Conservation (phyloP, 768 basidiomycete species). For the Lactarius vividus region DNA sequence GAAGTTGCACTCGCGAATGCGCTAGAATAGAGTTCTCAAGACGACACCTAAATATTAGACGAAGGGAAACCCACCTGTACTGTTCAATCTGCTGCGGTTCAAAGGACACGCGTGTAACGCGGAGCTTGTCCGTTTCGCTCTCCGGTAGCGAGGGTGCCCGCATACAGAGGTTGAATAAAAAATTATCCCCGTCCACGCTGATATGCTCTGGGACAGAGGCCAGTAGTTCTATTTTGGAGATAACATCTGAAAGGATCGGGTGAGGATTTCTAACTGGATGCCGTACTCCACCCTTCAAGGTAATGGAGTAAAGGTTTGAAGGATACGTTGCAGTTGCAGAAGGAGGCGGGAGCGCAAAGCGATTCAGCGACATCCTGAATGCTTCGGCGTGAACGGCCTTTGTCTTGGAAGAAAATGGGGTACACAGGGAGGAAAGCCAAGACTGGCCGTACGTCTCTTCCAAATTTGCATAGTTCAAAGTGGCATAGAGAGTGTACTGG, state of each 20-base stretch:
- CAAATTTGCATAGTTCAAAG: slow-evolving; percentile 53
- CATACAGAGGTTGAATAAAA: slow-evolving; percentile 61
- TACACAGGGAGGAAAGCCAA: slow-evolving; percentile 53
- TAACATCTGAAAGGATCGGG: slow-evolving; percentile 49
- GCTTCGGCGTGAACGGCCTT: slow-evolving; percentile 42
- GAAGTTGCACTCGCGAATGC: slow-evolving; percentile 43
- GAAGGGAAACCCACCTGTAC: slow-evolving; percentile 50
- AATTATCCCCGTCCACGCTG: slow-evolving; percentile 42
- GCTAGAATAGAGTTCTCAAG: slow-evolving; percentile 20
- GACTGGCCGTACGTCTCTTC: slow-evolving; percentile 42
- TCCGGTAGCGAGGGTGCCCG: slow-evolving; percentile 51
- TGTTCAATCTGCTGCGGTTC: slow-evolving; percentile 64
- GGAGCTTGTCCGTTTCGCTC: slow-evolving; percentile 52
- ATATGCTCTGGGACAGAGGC: slow-evolving; percentile 59
- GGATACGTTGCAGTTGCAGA: slow-evolving; percentile 38
- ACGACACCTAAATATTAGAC: neutral
- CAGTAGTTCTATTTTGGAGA: slow-evolving; percentile 63
- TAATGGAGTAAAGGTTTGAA: slow-evolving; percentile 37
- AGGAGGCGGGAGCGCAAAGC: slow-evolving; percentile 45
- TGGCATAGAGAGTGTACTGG: slow-evolving; percentile 64
- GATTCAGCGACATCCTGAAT: slow-evolving; percentile 47
- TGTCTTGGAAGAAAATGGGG: slow-evolving; percentile 49
- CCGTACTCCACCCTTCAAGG: slow-evolving; percentile 21
- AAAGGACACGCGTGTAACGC: slow-evolving; percentile 52
- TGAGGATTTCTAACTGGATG: slow-evolving; percentile 24